phyloP scores from a whole-genome alignment of 495 filamentous ascomycete species.

The Talaromyces ruber region DNA sequence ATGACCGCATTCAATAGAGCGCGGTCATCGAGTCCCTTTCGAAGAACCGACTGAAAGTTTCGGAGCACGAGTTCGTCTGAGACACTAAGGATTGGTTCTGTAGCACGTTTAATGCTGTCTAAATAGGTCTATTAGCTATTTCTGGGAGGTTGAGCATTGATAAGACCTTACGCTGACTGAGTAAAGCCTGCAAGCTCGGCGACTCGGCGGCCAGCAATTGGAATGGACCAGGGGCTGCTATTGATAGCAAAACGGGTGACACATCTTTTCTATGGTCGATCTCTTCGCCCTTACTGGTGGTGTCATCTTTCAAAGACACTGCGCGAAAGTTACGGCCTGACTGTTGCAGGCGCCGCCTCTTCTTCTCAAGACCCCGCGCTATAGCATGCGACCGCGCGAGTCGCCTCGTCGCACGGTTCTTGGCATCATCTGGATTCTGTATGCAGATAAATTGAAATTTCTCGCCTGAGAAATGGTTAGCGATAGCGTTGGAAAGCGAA shows the following conservation, averaged over 20 bases:
- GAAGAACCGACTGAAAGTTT: constrained; percentile 24
- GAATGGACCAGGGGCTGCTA: constrained; percentile 15
- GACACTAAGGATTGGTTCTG: constrained; percentile 26
- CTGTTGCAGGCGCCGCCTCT: constrained; percentile 21
- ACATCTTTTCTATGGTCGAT: not conserved
- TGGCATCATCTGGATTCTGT: constrained; percentile 13
- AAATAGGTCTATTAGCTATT: not conserved
- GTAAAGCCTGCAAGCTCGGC: constrained; percentile 19
- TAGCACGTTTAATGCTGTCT: constrained; percentile 12
- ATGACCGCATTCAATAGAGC: constrained; percentile 30
- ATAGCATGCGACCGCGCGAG: constrained; percentile 27
- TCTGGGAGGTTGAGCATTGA: not conserved
- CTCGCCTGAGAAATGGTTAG: not conserved
- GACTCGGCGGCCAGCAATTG: constrained; percentile 21
- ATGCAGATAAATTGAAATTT: constrained; percentile 22
- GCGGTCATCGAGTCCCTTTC: constrained; percentile 17
- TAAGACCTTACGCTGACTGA: constrained; percentile 17
- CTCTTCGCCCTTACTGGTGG: not conserved
- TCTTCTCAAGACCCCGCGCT: constrained; percentile 20
- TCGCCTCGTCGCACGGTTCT: constrained; percentile 10
- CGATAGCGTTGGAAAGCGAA: not conserved
- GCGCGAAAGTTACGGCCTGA: constrained; percentile 19
- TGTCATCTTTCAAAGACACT: not conserved
- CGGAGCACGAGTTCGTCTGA: constrained; percentile 24
- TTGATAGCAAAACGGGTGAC: not conserved